phyloP scores from a whole-genome alignment of 768 basidiomycete genomes.

The Boletus sp. region DNA sequence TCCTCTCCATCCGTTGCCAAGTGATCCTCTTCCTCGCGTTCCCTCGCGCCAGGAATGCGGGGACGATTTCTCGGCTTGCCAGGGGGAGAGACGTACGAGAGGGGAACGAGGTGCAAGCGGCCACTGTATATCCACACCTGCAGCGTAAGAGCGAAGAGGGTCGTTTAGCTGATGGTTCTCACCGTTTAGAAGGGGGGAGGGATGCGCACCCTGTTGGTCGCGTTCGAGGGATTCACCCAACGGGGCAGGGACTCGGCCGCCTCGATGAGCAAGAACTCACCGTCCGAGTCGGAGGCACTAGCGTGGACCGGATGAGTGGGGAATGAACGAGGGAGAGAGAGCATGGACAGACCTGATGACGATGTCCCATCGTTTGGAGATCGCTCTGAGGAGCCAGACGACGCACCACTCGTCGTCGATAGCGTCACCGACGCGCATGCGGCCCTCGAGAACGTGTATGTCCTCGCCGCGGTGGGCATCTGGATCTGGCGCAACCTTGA shows the following conservation, averaged over 20 bases:
- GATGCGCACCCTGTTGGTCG: constrained; percentile 84
- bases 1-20: constrained; percentile 41
- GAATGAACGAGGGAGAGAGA: neutral
- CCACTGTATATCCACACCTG: constrained; percentile 91
- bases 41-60: constrained; percentile 40
- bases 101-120: constrained; percentile 83
- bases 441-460: constrained; percentile 71
- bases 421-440: constrained; percentile 90
- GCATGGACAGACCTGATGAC: constrained; percentile 63
- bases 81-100: constrained; percentile 67
- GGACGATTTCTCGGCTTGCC: constrained; percentile 54
- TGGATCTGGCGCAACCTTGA: constrained; percentile 58
- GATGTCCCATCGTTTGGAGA: constrained; percentile 78
- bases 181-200: constrained; percentile 27
- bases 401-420: constrained; percentile 98
- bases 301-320: neutral
- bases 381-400: constrained; percentile 83
- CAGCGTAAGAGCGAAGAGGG: constrained; percentile 27
- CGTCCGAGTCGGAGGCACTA: constrained; percentile 80
- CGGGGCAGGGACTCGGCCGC: constrained; percentile 85
- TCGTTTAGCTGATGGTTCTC: constrained; percentile 34
- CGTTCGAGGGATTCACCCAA: constrained; percentile 91
- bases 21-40: constrained; percentile 52
- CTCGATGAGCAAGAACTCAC: constrained; percentile 95
- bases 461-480: constrained; percentile 32